phyloP scores from a whole-genome alignment of 805 yeast genomes.

The Metschnikowia santaceciliae region DNA sequence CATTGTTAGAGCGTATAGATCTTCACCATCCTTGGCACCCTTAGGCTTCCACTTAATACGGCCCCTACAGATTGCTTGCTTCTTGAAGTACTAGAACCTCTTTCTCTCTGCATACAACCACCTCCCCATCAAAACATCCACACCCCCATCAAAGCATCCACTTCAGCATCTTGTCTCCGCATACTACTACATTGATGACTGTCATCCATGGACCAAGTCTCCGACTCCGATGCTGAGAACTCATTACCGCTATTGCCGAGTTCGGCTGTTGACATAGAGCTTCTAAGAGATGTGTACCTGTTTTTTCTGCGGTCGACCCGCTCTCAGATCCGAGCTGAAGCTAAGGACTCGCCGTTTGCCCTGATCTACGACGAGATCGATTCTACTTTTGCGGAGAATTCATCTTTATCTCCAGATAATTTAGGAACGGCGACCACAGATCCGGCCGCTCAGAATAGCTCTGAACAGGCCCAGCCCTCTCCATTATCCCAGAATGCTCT shows the following conservation, averaged over 20 bases:
- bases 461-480: not conserved
- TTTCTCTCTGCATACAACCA: not conserved
- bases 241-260: slow-evolving; percentile 12
- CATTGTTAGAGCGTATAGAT: not conserved
- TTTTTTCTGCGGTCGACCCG: slow-evolving; percentile 11
- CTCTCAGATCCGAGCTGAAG: slow-evolving; percentile 11
- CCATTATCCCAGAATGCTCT: not conserved
- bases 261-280: slow-evolving; percentile 12
- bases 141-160: not conserved
- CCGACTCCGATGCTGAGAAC: slow-evolving; percentile 20
- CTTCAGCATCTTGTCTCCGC: slow-evolving; percentile 1
- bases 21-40: no score
- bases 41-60: no score
- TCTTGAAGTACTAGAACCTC: not conserved
- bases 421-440: not conserved
- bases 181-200: slow-evolving; percentile 1
- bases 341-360: slow-evolving; percentile 9
- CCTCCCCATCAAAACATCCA: not conserved
- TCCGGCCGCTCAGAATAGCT: not conserved
- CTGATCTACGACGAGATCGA: slow-evolving; percentile 2
- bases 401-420: not conserved
- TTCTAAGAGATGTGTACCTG: slow-evolving; percentile 8
- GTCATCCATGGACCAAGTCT: slow-evolving; percentile 13
- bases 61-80: no score
- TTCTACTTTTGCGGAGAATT: not conserved